A percentile compares a stretch with the other conserved stretches of the same genome.
These are phyloP conservation scores for Pilobolus umbonatus DNA, from an alignment of 192 early-diverging fungal genomes.

Conservation along the genomic window DNA sequence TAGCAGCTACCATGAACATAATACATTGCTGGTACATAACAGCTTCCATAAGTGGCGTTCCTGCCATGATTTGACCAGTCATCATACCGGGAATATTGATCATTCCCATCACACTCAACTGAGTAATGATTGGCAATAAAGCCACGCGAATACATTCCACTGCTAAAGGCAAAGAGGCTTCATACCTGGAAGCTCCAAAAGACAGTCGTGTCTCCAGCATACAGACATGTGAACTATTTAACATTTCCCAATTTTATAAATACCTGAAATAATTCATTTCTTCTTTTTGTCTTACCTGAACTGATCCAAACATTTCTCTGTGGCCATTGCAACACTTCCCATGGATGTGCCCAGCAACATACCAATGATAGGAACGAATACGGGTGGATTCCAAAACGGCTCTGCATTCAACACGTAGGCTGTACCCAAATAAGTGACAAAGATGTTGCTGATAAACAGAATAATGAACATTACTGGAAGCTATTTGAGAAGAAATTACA, in stretches of 20 bases:
- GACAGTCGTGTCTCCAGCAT: conserved; percentile 57
- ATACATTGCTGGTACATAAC: conserved; percentile 82
- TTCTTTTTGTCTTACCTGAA: conserved; percentile 38
- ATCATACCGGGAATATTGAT: conserved; percentile 88
- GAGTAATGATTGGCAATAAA: conserved; percentile 76
- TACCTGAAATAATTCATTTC: not conserved
- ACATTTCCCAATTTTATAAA: not conserved
- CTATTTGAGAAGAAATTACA: conserved; percentile 27
- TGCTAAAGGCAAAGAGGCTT: conserved; percentile 69
- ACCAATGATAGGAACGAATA: conserved; percentile 86
- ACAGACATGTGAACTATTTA: conserved; percentile 20
- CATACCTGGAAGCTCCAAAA: conserved; percentile 79
- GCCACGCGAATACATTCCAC: conserved; percentile 67
- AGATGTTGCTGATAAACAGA: conserved; percentile 43
- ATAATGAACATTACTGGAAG: conserved; percentile 45
- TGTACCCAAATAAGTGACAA: conserved; percentile 54
- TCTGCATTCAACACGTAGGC: conserved; percentile 61
- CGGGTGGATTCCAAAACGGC: conserved; percentile 65
- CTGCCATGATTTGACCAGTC: conserved; percentile 86
- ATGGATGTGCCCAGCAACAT: conserved; percentile 86
- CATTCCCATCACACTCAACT: conserved; percentile 77
- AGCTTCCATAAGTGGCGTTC: conserved; percentile 71
- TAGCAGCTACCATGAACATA: conserved; percentile 81
- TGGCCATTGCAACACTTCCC: conserved; percentile 65
- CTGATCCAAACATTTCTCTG: conserved; percentile 54